Evolutionary conservation across 1,139 yeast genomes (phyloP).

Genomic region (Magnusiomyces paraingens): DNA sequence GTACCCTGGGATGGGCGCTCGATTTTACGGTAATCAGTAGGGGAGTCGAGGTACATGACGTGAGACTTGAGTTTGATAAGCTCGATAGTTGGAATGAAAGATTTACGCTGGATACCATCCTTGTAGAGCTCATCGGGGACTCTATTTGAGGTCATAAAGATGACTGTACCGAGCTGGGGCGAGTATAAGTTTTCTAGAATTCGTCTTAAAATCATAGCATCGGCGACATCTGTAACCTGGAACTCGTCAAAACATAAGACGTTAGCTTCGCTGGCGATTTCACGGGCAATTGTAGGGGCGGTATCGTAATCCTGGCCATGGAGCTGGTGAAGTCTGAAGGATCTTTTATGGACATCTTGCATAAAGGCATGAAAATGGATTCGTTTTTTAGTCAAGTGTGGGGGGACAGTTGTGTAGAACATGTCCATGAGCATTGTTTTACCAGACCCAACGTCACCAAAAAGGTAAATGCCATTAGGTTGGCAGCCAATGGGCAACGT

Average conservation of each 20-base stretch:
- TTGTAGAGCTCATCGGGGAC: conserved; percentile 90
- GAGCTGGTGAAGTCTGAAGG: conserved; percentile 62
- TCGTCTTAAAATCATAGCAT: conserved; percentile 89
- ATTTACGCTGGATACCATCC: conserved; percentile 87
- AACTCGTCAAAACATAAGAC: conserved; percentile 92
- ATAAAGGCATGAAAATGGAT: conserved; percentile 95
- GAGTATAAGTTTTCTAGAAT: conserved; percentile 54
- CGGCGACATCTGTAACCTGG: conserved; percentile 91
- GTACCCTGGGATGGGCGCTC: conserved; percentile 79
- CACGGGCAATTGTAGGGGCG: conserved; percentile 77
- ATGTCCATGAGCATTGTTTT: conserved; percentile 97
- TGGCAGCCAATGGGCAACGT: conserved; percentile 24
- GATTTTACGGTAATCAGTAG: conserved; percentile 87
- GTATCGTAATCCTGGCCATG: conserved; percentile 71
- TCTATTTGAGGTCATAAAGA: conserved; percentile 91
- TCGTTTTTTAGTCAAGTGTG: conserved; percentile 66
- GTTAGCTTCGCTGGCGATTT: conserved; percentile 67
- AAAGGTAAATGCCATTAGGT: conserved; percentile 80
- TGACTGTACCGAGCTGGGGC: conserved; percentile 69
- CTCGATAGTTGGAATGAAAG: conserved; percentile 87
- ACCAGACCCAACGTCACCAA: conserved; percentile 98
- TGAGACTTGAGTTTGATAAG: conserved; percentile 65
- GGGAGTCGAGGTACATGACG: conserved; percentile 78
- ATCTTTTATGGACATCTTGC: conserved; percentile 86
- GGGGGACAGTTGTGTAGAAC: conserved; percentile 77